Evolutionary conservation across 768 basidiomycete genomes (phyloP), one percentile per base, ranked within the genome.

Genomic region (Mycena vitilis): DNA sequence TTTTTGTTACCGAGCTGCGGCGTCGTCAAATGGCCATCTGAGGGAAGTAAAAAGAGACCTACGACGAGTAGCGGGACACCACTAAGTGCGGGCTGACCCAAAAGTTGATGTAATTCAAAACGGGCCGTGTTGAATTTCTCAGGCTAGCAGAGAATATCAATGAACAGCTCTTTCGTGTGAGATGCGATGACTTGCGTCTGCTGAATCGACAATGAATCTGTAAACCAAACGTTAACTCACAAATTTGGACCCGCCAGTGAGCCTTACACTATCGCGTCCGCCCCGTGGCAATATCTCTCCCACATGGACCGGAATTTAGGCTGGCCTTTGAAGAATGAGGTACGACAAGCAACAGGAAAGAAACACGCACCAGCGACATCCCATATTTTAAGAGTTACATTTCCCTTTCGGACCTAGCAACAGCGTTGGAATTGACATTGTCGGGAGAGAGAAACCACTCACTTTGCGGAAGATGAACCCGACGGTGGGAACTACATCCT

Each of bases 401-500:
- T 96, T 15, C 95, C 95, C 74, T 94, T 95, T 69, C 91, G 67
- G 23, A 72, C 71, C 71, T 72, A 25, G 20, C 42, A 13, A 16
- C 5, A 37, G 42, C n/a, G 44, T 48, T 11, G 48, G 13, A 44
- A 11, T 10, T 45, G 4, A 23, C n/a, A 47, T 13, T 23, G 34
- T 30, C 7, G 6, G n/a, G 20, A 11, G 30, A 5, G 37, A 20
- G 2, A 49, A 23, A 38, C 9, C 12, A n/a, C 34, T 84, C 15
- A 97, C 90, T 77, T 94, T 95, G 22, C 94, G 86, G 74, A 95
- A 90, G 73, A 95, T 96, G 83, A 95, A 98, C 9, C 95, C 95
- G 23, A 98, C 93, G 1, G 96, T 98, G 0, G 96, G 96, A 0
- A 95, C 95, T n/a, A 96, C 95, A 62, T 97, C 96, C 82, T 96